Percentiles rank a stretch among this genome's conserved stretches.
These are phyloP conservation scores for Zygosaccharomyces bailii DNA, from an alignment of 805 yeast species.

Conservation along the genomic window DNA sequence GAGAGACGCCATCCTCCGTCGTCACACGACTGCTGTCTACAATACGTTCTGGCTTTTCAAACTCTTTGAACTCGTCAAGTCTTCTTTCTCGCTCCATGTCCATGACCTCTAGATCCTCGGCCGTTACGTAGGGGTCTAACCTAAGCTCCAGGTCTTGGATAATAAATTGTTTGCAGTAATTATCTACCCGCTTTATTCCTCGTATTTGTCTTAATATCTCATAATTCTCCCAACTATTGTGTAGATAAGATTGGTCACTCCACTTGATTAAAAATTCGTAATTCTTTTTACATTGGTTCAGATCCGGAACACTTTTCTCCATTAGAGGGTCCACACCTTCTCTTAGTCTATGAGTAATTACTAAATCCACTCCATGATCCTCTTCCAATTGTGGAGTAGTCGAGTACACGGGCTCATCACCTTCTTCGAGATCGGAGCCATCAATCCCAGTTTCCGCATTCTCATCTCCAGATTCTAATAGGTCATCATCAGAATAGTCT, in stretches of 20 bases:
- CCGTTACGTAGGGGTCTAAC: constrained; percentile 74
- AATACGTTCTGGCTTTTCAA: constrained; percentile 81
- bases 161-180: constrained; percentile 78
- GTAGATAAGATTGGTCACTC: constrained; percentile 84
- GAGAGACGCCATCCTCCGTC: constrained; percentile 52
- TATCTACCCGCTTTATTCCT: constrained; percentile 85
- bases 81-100: constrained; percentile 84
- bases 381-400: constrained; percentile 36
- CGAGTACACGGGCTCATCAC: constrained; percentile 24
- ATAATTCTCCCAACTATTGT: constrained; percentile 90
- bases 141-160: constrained; percentile 72
- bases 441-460: constrained; percentile 33
- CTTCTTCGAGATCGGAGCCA: constrained; percentile 23
- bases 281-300: constrained; percentile 55
- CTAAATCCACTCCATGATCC: constrained; percentile 29
- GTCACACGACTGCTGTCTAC: constrained; percentile 77
- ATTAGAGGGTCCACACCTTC: constrained; percentile 24
- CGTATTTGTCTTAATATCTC: constrained; percentile 46
- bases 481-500: constrained; percentile 54
- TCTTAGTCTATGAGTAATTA: constrained; percentile 30
- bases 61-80: constrained; percentile 79
- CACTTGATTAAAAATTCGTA: constrained; percentile 74
- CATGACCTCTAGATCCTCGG: constrained; percentile 91
- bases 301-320: constrained; percentile 37
- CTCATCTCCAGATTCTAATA: constrained; percentile 36